Percentiles rank a stretch among this genome's conserved stretches.
Evolutionary conservation across 129 eudicot species (phyloP).

Genomic region (Flaveria ramosissima): DNA sequence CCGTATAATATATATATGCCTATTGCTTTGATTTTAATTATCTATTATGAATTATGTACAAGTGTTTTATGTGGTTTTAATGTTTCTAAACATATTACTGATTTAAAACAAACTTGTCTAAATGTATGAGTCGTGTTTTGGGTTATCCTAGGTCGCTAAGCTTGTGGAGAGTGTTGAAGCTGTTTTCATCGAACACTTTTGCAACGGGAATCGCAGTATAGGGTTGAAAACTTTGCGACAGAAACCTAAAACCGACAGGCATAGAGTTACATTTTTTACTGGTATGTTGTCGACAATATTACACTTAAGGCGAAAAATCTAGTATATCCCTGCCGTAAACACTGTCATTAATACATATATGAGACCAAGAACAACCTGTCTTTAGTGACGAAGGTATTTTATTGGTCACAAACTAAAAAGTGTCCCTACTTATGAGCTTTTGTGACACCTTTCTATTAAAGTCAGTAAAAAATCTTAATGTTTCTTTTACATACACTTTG

Average conservation of each 20-base stretch:
- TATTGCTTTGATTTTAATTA: too few relatives aligned
- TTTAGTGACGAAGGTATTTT: not conserved
- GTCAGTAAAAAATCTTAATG: too few relatives aligned
- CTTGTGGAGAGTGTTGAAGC: conserved; percentile 56
- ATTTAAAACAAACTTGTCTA: not conserved
- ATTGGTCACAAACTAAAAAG: not conserved
- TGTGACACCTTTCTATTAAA: too few relatives aligned
- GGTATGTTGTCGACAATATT: conserved; percentile 39
- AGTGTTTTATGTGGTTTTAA: too few relatives aligned
- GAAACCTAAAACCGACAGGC: conserved; percentile 46
- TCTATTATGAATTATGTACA: too few relatives aligned
- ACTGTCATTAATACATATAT: not conserved
- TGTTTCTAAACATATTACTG: too few relatives aligned
- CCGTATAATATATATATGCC: too few relatives aligned
- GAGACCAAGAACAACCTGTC: not conserved
- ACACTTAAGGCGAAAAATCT: not conserved
- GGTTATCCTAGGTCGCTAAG: conserved; percentile 38
- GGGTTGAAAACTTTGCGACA: conserved; percentile 48
- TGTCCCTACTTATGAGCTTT: not conserved
- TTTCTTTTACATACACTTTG: too few relatives aligned
- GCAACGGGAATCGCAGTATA: conserved; percentile 50
- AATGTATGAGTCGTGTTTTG: not conserved
- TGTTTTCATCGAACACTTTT: conserved; percentile 53
- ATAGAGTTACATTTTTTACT: conserved; percentile 46
- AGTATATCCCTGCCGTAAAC: not conserved